A percentile compares a stretch with the other conserved stretches of the same genome.
These are phyloP conservation scores for Daedaleopsis sinensis DNA, from an alignment of 768 basidiomycete genomes.

Conservation along the genomic window DNA sequence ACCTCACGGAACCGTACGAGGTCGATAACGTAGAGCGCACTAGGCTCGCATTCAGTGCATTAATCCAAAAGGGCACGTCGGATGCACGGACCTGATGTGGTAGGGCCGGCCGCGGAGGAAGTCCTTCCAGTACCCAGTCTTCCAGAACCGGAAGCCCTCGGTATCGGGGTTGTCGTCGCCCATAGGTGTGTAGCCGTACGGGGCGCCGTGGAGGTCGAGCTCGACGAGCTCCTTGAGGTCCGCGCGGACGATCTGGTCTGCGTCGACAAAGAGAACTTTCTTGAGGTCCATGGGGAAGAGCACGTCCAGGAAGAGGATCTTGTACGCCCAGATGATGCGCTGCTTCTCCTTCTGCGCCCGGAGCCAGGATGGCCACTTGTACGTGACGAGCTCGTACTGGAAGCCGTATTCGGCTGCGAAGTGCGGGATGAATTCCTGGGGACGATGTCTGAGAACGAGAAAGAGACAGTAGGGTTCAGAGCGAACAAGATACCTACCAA, in stretches of 20 bases:
- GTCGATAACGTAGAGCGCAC: constrained; percentile 95
- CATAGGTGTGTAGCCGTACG: constrained; percentile 98
- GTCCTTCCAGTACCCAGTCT: constrained; percentile 94
- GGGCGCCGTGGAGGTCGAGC: constrained; percentile 87
- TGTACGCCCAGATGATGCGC: constrained; percentile 98
- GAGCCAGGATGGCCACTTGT: constrained; percentile 99
- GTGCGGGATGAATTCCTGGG: constrained; percentile 91
- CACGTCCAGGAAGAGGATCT: constrained; percentile 98
- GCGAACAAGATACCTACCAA: constrained; percentile 53
- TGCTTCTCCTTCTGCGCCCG: constrained; percentile 98
- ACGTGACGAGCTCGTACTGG: constrained; percentile 96
- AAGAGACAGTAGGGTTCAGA: neutral
- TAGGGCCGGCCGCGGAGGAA: constrained; percentile 84
- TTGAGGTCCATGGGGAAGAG: constrained; percentile 99
- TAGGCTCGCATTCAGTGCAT: constrained; percentile 35
- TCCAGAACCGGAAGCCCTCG: constrained; percentile 99
- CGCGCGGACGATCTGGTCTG: constrained; percentile 96
- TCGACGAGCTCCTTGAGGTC: constrained; percentile 96
- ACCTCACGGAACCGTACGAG: constrained; percentile 94
- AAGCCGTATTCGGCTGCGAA: constrained; percentile 91
- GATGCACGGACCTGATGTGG: constrained; percentile 80
- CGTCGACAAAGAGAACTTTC: constrained; percentile 99
- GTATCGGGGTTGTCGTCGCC: constrained; percentile 93
- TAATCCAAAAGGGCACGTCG: neutral
- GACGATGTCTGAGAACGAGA: neutral